Percentiles rank a stretch among this genome's conserved stretches.
Conservation (phyloP, 2,329 filamentous ascomycete species). For the Aspergillus latus region DNA sequence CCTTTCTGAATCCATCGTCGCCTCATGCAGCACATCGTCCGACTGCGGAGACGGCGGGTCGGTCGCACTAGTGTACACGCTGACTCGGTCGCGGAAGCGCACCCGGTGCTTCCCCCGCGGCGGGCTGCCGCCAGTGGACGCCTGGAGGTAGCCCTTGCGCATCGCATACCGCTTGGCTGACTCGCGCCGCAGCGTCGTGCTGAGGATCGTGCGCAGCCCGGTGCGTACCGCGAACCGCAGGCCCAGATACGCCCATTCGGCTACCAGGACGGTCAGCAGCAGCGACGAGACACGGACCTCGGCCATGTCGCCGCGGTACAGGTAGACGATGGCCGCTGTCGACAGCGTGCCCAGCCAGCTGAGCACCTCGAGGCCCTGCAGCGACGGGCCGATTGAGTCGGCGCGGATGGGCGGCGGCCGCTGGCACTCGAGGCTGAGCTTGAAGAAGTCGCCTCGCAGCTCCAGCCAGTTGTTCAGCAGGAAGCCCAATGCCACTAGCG, state of each 20-base stretch:
- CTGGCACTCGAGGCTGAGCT: conserved; percentile 86
- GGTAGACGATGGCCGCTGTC: conserved; percentile 80
- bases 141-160: conserved; percentile 68
- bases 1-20: conserved; percentile 43
- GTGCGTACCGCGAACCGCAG: conserved; percentile 69
- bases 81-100: conserved; percentile 36
- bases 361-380: conserved; percentile 82
- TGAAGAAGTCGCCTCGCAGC: conserved; percentile 87
- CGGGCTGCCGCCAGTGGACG: conserved; percentile 10
- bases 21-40: conserved; percentile 28
- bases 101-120: conserved; percentile 27
- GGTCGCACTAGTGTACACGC: conserved; percentile 29
- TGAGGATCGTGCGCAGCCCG: conserved; percentile 75
- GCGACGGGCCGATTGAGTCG: conserved; percentile 92
- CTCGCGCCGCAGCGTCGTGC: conserved; percentile 78
- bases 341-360: conserved; percentile 91
- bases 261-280: conserved; percentile 73
- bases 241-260: conserved; percentile 80
- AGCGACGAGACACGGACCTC: conserved; percentile 74
- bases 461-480: conserved; percentile 96
- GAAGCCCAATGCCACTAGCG: conserved; percentile 84
- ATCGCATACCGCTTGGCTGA: conserved; percentile 74
- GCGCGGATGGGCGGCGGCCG: conserved; percentile 85
- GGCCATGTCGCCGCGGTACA: conserved; percentile 70
- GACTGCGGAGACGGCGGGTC: conserved; percentile 23